phyloP scores from a whole-genome alignment of 2,329 filamentous ascomycete genomes.

The Grosmannia clavigera region DNA sequence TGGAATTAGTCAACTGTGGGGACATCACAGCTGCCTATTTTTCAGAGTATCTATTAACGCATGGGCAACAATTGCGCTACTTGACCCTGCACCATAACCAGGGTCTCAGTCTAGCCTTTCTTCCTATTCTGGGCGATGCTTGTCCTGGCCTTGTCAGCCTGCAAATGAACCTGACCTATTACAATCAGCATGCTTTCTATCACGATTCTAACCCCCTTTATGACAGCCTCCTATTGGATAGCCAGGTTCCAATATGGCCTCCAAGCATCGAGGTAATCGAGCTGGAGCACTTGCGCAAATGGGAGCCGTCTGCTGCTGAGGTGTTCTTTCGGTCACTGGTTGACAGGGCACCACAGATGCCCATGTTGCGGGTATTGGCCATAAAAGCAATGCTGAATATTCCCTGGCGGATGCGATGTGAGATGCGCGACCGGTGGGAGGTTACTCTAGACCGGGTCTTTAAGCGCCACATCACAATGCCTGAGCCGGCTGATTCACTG shows the following conservation, averaged over 20 bases:
- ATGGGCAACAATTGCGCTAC: constrained; percentile 54
- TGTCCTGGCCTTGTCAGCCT: constrained; percentile 63
- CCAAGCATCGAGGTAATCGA: constrained; percentile 56
- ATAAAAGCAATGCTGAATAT: constrained; percentile 69
- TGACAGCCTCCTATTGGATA: constrained; percentile 48
- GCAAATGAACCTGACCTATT: constrained; percentile 69
- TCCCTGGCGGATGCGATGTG: constrained; percentile 70
- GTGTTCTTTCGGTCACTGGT: constrained; percentile 71
- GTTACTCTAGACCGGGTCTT: constrained; percentile 57
- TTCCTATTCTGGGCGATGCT: constrained; percentile 48
- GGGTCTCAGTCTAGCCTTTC: constrained; percentile 62
- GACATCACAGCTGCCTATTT: constrained; percentile 58
- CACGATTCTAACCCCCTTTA: constrained; percentile 65
- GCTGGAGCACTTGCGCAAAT: constrained; percentile 65
- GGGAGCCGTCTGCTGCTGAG: constrained; percentile 56
- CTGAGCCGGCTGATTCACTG: constrained; percentile 13
- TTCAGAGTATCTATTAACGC: constrained; percentile 48
- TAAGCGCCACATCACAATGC: constrained; percentile 26
- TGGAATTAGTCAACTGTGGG: constrained; percentile 72
- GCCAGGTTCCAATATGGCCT: constrained; percentile 70
- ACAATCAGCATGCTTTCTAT: constrained; percentile 53
- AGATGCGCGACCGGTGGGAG: constrained; percentile 69
- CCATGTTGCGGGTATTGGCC: constrained; percentile 53
- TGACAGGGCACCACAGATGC: constrained; percentile 53
- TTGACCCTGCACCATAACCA: constrained; percentile 70